Percentiles rank a stretch among this genome's conserved stretches.
These are phyloP conservation scores for Periconia macrospinosa DNA, from an alignment of 2,329 filamentous ascomycete genomes.

Conservation along the genomic window DNA sequence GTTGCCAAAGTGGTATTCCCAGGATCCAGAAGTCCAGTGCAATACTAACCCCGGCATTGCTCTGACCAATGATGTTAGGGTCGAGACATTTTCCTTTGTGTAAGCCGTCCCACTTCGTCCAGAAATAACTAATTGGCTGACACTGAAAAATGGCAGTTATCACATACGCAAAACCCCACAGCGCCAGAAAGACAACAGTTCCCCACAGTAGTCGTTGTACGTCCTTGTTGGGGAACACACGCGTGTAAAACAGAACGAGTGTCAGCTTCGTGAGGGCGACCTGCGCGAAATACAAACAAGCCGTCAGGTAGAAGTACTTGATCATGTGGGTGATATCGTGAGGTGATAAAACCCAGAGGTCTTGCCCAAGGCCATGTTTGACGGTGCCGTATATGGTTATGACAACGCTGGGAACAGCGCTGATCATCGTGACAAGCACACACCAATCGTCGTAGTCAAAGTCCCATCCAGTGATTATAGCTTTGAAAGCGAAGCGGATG, in stretches of 20 bases:
- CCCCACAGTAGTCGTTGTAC: constrained; percentile 13
- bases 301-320: constrained; percentile 29
- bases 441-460: constrained; percentile 45
- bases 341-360: constrained; percentile 12
- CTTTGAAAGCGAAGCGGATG: constrained; percentile 42
- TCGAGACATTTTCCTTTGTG: constrained; percentile 34
- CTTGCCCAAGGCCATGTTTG: constrained; percentile 10
- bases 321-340: constrained; percentile 10
- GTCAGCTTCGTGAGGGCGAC: constrained; percentile 26
- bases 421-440: constrained; percentile 15
- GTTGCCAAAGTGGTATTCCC: constrained; percentile 33
- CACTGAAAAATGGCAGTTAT: constrained; percentile 28
- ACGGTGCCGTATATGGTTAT: constrained; percentile 14
- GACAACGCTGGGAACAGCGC: constrained; percentile 19
- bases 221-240: constrained; percentile 27
- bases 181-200: constrained; percentile 16
- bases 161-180: constrained; percentile 21
- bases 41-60: constrained; percentile 35
- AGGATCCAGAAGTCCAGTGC: constrained; percentile 27
- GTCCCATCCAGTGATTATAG: constrained; percentile 33
- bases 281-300: constrained; percentile 31
- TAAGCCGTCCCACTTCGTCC: constrained; percentile 31
- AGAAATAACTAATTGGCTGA: constrained; percentile 30
- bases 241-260: constrained; percentile 27
- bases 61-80: constrained; percentile 32